These are phyloP conservation scores for Prototheca wickerhamii DNA, from an alignment of 163 green algal species.

Conservation along the genomic window DNA sequence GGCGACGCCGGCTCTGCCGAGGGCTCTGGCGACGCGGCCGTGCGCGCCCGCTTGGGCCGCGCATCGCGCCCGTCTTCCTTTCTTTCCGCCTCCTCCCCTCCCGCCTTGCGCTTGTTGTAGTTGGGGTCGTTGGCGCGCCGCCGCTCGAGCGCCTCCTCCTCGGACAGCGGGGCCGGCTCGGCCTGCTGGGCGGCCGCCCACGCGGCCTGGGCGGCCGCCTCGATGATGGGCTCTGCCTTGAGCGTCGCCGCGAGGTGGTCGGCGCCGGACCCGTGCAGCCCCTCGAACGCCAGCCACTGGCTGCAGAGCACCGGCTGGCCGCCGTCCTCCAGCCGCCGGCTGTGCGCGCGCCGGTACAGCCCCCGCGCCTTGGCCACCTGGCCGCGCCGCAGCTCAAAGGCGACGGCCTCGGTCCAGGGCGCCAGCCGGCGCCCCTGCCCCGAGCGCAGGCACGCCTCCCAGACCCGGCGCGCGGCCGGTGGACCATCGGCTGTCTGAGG, in stretches of 20 bases:
- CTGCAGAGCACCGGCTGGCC: conserved; percentile 46
- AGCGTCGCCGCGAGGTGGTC: conserved; percentile 44
- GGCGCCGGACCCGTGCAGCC: conserved; percentile 62
- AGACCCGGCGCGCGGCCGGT: conserved; percentile 48
- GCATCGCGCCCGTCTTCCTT: not conserved
- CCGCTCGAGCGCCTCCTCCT: conserved; percentile 51
- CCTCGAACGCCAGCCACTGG: conserved; percentile 74
- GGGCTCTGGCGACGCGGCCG: not conserved
- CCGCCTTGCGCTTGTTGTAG: conserved; percentile 33
- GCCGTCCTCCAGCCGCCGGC: conserved; percentile 43
- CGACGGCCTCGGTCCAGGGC: conserved; percentile 54
- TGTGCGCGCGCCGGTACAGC: conserved; percentile 53
- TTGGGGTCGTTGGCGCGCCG: conserved; percentile 66
- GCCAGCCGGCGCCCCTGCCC: conserved; percentile 26
- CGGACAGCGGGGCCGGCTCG: conserved; percentile 26
- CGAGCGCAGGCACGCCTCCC: conserved; percentile 53
- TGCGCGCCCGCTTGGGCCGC: not conserved
- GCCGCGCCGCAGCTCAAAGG: conserved; percentile 45
- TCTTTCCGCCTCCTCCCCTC: conserved; percentile 1
- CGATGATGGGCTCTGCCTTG: conserved; percentile 56
- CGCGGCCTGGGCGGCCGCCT: conserved; percentile 26
- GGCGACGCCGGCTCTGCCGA: not conserved
- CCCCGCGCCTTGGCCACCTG: conserved; percentile 30
- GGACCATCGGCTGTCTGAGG: conserved; percentile 18
- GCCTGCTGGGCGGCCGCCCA: conserved; percentile 1